A percentile compares a stretch with the other conserved stretches of the same genome.
Evolutionary conservation across 768 basidiomycete species (phyloP).

Genomic region (Serendipita sp.): DNA sequence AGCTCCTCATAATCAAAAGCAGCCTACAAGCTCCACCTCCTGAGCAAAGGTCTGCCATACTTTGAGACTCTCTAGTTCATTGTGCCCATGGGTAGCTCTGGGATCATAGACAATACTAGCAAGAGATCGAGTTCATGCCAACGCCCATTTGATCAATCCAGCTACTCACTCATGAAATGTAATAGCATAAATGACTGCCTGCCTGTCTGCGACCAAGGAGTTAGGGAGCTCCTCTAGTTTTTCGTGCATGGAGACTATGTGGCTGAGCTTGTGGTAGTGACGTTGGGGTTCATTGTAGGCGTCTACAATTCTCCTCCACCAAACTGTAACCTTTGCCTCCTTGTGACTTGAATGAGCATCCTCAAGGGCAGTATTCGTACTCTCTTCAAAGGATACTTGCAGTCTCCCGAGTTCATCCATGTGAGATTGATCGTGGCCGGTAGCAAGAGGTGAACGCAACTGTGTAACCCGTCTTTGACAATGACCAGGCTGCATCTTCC

Average conservation of each 20-base stretch:
- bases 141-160: not conserved
- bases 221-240: not conserved
- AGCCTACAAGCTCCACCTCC: not conserved
- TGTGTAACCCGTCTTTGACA: too few relatives aligned
- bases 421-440: too few relatives aligned
- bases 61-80: not conserved
- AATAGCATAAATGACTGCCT: not conserved
- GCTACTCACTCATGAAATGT: not conserved
- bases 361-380: not conserved
- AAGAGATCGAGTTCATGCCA: not conserved
- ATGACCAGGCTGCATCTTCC: too few relatives aligned
- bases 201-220: not conserved
- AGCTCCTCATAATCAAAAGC: not conserved
- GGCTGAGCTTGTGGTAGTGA: not conserved
- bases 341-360: not conserved
- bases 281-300: not conserved
- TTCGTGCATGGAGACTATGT: not conserved
- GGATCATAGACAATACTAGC: conserved; percentile 5
- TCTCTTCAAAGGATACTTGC: not conserved
- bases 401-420: too few relatives aligned
- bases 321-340: not conserved
- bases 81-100: not conserved
- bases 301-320: not conserved
- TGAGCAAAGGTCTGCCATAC: not conserved
- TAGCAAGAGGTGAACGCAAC: too few relatives aligned